phyloP scores from a whole-genome alignment of 2,329 filamentous ascomycete species.

The Colletotrichum scovillei region DNA sequence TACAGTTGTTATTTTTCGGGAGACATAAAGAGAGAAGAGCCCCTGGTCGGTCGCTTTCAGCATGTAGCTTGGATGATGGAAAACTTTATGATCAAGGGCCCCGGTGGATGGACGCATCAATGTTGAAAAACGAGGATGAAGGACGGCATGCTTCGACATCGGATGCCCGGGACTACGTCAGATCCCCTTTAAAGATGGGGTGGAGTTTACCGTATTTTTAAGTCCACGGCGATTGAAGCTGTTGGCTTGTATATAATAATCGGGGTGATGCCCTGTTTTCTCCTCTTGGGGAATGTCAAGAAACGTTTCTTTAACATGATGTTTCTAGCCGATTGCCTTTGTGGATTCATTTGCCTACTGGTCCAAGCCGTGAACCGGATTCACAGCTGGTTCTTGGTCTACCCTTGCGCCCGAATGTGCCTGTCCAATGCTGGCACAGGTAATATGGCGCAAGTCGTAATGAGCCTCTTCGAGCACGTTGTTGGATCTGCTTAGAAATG shows the following conservation, averaged over 20 bases:
- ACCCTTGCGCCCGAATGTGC: background rate
- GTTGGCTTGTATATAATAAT: constrained; percentile 33
- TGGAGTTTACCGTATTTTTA: constrained; percentile 5
- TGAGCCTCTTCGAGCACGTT: background rate
- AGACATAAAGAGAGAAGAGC: constrained; percentile 36
- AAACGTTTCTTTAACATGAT: background rate
- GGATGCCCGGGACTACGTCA: constrained; percentile 9
- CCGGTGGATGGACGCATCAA: constrained; percentile 5
- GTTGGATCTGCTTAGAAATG: constrained; percentile 11
- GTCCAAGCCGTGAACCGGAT: background rate
- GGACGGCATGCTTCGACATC: background rate
- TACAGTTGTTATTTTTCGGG: constrained; percentile 29
- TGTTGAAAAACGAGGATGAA: constrained; percentile 1
- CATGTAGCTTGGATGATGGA: constrained; percentile 35
- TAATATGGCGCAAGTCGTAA: background rate
- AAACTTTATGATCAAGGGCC: constrained; percentile 4
- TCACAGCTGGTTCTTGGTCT: background rate
- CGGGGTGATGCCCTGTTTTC: constrained; percentile 5
- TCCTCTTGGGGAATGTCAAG: background rate
- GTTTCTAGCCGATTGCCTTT: background rate
- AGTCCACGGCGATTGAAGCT: constrained; percentile 29
- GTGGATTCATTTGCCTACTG: background rate
- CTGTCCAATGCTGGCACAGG: background rate
- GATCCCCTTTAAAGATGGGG: background rate
- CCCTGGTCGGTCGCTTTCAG: constrained; percentile 36